Percentiles rank a stretch among this genome's conserved stretches.
phyloP scores from a whole-genome alignment of 2,329 filamentous ascomycete genomes.

The Fusarium continuum region DNA sequence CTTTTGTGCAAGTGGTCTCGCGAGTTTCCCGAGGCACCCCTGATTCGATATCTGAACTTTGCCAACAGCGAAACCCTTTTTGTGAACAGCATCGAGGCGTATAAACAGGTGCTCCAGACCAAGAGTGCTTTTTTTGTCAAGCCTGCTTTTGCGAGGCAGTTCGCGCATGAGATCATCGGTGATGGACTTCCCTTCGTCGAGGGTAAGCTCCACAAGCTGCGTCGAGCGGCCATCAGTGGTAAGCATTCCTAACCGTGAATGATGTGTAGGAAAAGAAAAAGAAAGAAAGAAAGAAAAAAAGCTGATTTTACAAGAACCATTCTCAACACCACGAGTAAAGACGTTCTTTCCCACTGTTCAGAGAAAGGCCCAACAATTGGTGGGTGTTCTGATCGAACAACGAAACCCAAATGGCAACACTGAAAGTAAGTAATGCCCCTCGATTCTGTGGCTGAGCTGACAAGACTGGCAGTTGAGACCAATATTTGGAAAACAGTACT shows the following conservation, averaged over 20 bases:
- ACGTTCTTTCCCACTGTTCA: slow-evolving; percentile 46
- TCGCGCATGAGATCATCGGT: slow-evolving; percentile 41
- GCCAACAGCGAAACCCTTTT: slow-evolving; percentile 42
- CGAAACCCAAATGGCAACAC: slow-evolving; percentile 18
- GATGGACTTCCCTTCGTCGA: slow-evolving; percentile 50
- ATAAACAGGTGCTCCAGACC: slow-evolving; percentile 42
- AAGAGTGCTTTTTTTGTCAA: slow-evolving; percentile 43
- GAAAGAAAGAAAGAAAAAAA: too few relatives aligned
- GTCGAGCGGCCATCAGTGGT: slow-evolving; percentile 48
- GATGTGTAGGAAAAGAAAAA: too few relatives aligned
- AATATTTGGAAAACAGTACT: slow-evolving; percentile 47
- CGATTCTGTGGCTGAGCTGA: not conserved
- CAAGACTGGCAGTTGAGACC: slow-evolving; percentile 32
- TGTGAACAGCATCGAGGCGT: slow-evolving; percentile 40
- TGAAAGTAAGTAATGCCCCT: slow-evolving; percentile 20
- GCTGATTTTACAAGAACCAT: slow-evolving; percentile 39
- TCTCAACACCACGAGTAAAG: slow-evolving; percentile 45
- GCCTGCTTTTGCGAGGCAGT: slow-evolving; percentile 38
- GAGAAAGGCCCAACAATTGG: slow-evolving; percentile 47
- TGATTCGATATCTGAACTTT: slow-evolving; percentile 44
- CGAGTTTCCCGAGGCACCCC: slow-evolving; percentile 41
- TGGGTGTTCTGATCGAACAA: slow-evolving; percentile 29
- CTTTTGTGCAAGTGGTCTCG: slow-evolving; percentile 45
- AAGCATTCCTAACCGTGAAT: not conserved
- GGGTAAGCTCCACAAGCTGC: slow-evolving; percentile 48